Evolutionary conservation across 257 asterid genomes (phyloP), one percentile per base, ranked within the genome.

Genomic region (Nicotiana sylvestris): DNA sequence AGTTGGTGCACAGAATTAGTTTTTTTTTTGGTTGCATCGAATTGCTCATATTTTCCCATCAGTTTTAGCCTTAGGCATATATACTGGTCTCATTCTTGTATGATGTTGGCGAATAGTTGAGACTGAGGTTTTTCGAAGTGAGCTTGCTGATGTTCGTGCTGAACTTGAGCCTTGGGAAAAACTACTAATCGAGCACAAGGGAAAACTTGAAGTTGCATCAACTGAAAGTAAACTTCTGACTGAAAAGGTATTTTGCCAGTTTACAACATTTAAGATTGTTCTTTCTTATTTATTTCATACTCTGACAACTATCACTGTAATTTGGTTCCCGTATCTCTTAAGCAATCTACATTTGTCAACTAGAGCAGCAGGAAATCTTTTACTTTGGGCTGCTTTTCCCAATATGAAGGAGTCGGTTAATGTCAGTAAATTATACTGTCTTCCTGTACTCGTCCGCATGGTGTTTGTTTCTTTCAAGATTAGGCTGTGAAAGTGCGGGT

Each of bases 141-240:
- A 96, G 90, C 98, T 96, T 86, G 91, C 97, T 85, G 92, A 74
- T 70, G 96, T 94, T 82, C 98, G 99, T 77, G 79, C 92, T 46
- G 91, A 94, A 88, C 89, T 96, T 81, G 96, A 93, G 89, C 99
- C 99, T 16, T 96, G 99, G 99, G 99, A 96, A 85, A 93, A 90
- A 78, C 89, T 93, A 85, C 84, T 96, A 90, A 93, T 94, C 85
- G 97, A 93, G 85, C 95, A 93, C 69, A 90, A 89, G 80, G 98
- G 98, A 86, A 92, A 91, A 85, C 93, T 92, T 86, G 98, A 96
- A 77, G 98, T 96, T 84, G 97, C 97, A 84, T 87, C 93, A 37
- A 85, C 94, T 16, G 99, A 96, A 85, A 89, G 87, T 68, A 91
- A 91, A 76, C 98, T 94, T 85, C 82, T 93, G 81, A 83, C 55